Conservation (phyloP, 331 rosid species). For the Quercus lobata region DNA sequence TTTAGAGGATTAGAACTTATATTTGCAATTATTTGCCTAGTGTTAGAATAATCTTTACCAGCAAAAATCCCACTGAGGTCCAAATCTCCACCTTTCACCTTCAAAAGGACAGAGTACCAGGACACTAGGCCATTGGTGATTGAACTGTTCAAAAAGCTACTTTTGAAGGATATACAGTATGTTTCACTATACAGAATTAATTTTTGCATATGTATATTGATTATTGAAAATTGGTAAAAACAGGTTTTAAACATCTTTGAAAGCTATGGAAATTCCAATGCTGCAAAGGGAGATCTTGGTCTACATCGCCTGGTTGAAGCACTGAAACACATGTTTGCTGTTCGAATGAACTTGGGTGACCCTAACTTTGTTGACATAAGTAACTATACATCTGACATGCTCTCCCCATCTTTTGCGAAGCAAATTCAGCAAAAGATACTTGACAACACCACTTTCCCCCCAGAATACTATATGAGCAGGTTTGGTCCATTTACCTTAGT, state of each 20-base stretch:
- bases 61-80: not conserved
- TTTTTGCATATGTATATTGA: not conserved
- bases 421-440: conserved; percentile 53
- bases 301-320: conserved; percentile 86
- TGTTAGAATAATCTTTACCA: too few species aligned
- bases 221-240: conserved; percentile 10
- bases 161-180: not conserved
- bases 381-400: conserved; percentile 47
- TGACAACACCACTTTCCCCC: conserved; percentile 87
- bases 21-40: not conserved
- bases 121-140: not conserved
- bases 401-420: conserved; percentile 69
- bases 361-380: conserved; percentile 59
- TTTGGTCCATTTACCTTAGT: conserved; percentile 14
- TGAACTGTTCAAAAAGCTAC: not conserved
- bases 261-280: conserved; percentile 58
- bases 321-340: conserved; percentile 67
- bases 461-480: conserved; percentile 81
- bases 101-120: not conserved
- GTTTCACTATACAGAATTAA: not conserved
- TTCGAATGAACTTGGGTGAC: conserved; percentile 92
- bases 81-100: not conserved
- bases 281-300: conserved; percentile 70
- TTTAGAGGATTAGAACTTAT: not conserved
- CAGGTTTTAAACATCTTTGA: conserved; percentile 73